These are phyloP conservation scores for Rhododendron henanense DNA, from an alignment of 148 eudicot species.

Conservation along the genomic window DNA sequence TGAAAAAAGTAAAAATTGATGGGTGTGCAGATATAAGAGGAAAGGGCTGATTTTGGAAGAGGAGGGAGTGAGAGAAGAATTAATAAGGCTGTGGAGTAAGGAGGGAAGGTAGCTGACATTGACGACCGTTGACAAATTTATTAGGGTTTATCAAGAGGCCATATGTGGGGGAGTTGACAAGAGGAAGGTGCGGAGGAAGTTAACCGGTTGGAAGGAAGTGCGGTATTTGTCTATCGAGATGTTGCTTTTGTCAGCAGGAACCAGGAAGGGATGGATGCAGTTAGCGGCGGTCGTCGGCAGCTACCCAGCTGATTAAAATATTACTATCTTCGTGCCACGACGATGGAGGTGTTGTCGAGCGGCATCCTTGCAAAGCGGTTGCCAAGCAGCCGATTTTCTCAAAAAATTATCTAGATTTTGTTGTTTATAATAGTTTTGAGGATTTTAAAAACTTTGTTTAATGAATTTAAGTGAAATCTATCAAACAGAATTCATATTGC, in stretches of 20 bases:
- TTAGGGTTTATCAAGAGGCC: neutral
- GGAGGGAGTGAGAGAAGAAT: neutral
- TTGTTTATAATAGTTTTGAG: no score
- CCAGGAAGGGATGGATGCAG: no score
- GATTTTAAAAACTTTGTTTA: no score
- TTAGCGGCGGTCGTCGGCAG: no score
- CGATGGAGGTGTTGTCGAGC: no score
- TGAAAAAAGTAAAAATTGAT: neutral
- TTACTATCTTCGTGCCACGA: no score
- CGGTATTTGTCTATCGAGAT: neutral
- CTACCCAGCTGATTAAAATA: no score
- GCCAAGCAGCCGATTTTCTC: no score
- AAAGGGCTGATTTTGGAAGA: neutral
- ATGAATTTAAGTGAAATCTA: no score
- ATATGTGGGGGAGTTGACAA: neutral
- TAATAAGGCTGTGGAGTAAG: neutral
- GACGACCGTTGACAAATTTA: conserved; percentile 10
- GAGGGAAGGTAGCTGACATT: neutral
- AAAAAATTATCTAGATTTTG: no score
- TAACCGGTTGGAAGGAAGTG: neutral
- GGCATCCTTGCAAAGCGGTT: no score
- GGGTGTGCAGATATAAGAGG: neutral
- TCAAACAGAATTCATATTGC: no score
- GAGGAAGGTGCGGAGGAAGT: neutral
- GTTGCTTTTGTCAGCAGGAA: neutral